Base-by-base conservation (phyloP, 2,329 filamentous ascomycete species). In the Phaeosphaeria sp. region DNA sequence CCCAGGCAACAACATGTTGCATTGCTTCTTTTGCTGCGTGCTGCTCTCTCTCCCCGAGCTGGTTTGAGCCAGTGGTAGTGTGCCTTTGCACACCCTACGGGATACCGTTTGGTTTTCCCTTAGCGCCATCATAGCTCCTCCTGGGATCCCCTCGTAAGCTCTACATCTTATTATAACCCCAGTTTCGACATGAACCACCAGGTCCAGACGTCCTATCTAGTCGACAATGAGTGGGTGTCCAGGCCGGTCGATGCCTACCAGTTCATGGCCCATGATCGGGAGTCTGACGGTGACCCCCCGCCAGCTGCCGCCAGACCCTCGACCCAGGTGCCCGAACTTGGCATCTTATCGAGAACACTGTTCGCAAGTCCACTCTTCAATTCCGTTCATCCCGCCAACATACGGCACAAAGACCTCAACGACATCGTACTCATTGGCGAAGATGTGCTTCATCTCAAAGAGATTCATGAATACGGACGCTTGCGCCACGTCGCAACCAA, bases 351-450 rank as follows among this genome's bases (percentile, higher is more conserved):
- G 0, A 88, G 86, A 69, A 97, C 93, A 0, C 75, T 96, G 27
- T 81, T 94, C 50, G 85, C 88, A 52, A 96, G 91, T 62, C 90
- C 93, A 1, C 81, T 90, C 36, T 84, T 90, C 55, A 89, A 89
- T 71, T 90, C 86, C 81, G 89, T 97, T 44, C 80, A 97, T 15
- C 91, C 93, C 13, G 91, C 89, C n/a, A 87, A 89, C 58, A 81
- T 98, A 58, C 85, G 93, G 56, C 88, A 88, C 54, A 82, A 83
- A 51, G 77, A 83, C 44, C 82, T 88, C 59, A 93, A 95, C 66
- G 93, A 98, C 79, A 87, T 97, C 62, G 89, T 93, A 39, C 92
- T 97, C 67, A 84, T 99, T 56, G 91, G 93, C 53, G 90, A 96
- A 64, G 85, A 90, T 62, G 91, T 87, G 66, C 85, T 99, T 46